Evolutionary conservation across 495 filamentous ascomycete species (phyloP).

Genomic region (Monascus purpureus): DNA sequence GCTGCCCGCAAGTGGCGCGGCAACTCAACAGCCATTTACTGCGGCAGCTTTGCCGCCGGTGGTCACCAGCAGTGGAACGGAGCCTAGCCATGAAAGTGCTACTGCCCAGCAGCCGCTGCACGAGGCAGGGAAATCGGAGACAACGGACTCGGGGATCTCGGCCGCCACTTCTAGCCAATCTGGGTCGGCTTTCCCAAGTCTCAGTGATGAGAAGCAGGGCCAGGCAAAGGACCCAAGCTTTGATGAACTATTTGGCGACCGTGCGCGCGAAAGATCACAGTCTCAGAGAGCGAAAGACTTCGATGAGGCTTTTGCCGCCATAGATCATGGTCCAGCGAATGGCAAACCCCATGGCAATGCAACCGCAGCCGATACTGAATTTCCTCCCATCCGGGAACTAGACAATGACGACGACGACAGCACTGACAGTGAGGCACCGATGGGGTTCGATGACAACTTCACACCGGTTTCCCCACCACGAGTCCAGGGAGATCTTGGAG

Average conservation of each 20-base stretch:
- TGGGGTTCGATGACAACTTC: constrained; percentile 88
- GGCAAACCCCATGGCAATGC: constrained; percentile 18
- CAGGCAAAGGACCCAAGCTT: constrained; percentile 25
- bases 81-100: constrained; percentile 6
- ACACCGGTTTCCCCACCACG: constrained; percentile 53
- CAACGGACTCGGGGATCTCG: constrained; percentile 1
- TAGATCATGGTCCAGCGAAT: constrained; percentile 17
- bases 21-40: constrained; percentile 9
- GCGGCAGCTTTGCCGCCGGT: constrained; percentile 46
- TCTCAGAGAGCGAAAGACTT: constrained; percentile 44
- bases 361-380: constrained; percentile 42
- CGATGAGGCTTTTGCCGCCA: constrained; percentile 32
- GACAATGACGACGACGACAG: constrained; percentile 70
- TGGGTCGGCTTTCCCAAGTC: constrained; percentile 7
- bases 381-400: constrained; percentile 84
- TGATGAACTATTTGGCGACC: constrained; percentile 40
- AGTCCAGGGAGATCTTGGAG: constrained; percentile 15
- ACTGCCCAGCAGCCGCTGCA: constrained; percentile 26
- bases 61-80: constrained; percentile 15
- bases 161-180: constrained; percentile 7
- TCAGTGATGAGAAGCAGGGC: constrained; percentile 9
- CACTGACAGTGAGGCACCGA: constrained; percentile 48
- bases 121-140: constrained; percentile 20
- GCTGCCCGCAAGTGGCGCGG: constrained; percentile 62
- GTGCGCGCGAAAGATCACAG: constrained; percentile 39